A percentile compares a stretch with the other conserved stretches of the same genome.
These are phyloP conservation scores for Tarenaya hassleriana DNA, from an alignment of 345 rosid genomes.

Conservation along the genomic window DNA sequence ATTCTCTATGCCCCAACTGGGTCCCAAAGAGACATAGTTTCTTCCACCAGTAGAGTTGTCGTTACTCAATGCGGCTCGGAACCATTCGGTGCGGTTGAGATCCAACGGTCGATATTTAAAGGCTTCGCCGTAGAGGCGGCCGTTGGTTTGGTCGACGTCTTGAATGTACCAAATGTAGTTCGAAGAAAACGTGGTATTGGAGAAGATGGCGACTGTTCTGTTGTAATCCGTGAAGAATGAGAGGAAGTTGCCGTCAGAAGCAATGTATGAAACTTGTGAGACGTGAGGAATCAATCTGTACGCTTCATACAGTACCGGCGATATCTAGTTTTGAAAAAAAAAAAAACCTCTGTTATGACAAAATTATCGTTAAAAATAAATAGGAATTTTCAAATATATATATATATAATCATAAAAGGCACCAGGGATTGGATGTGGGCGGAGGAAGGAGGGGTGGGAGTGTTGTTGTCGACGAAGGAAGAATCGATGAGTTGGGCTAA, in stretches of 20 bases:
- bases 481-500: slow-evolving; percentile 25
- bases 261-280: slow-evolving; percentile 24
- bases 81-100: slow-evolving; percentile 18
- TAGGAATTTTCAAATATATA: slow-evolving; percentile 1
- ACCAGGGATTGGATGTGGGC: slow-evolving; percentile 23
- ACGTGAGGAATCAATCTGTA: slow-evolving; percentile 23
- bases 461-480: slow-evolving; percentile 8
- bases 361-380: background rate
- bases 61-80: slow-evolving; percentile 1
- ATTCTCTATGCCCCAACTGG: slow-evolving; percentile 12
- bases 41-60: background rate
- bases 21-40: slow-evolving; percentile 15
- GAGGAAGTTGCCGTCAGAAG: slow-evolving; percentile 17
- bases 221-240: slow-evolving; percentile 8
- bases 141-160: slow-evolving; percentile 22
- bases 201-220: slow-evolving; percentile 19
- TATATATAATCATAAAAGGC: background rate
- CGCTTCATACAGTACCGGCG: slow-evolving; percentile 22
- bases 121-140: slow-evolving; percentile 11
- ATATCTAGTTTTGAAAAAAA: slow-evolving; percentile 10
- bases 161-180: slow-evolving; percentile 28
- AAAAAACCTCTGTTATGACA: background rate
- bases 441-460: background rate
- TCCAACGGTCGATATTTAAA: slow-evolving; percentile 11
- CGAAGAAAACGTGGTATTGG: slow-evolving; percentile 15